phyloP scores from a whole-genome alignment of 345 rosid species.

The Capsella bursapastoris region DNA sequence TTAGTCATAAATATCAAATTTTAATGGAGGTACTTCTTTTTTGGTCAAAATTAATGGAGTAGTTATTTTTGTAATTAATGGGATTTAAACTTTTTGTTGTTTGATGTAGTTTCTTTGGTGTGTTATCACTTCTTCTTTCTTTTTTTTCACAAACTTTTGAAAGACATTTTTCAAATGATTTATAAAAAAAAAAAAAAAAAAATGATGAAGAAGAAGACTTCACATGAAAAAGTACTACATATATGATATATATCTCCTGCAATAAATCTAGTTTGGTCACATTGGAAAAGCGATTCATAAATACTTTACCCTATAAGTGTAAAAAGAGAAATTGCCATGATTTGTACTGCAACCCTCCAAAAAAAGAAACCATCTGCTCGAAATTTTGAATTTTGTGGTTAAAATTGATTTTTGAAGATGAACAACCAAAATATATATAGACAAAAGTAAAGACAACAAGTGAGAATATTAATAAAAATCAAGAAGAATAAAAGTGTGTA shows the following conservation, averaged over 20 bases:
- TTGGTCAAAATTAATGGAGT: no score
- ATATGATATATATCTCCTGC: conserved; percentile 7
- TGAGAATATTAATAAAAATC: not conserved
- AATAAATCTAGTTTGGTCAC: conserved; percentile 31
- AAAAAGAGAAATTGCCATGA: conserved; percentile 37
- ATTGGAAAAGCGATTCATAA: conserved; percentile 34
- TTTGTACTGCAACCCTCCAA: conserved; percentile 31
- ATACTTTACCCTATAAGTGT: not conserved
- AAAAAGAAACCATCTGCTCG: conserved; percentile 23
- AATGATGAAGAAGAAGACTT: not conserved
- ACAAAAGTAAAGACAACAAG: conserved; percentile 31
- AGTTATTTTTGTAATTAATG: not conserved
- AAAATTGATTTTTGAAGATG: not conserved
- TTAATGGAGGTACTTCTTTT: no score
- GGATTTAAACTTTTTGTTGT: not conserved
- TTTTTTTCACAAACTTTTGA: no score
- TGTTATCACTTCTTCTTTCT: not conserved
- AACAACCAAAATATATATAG: not conserved
- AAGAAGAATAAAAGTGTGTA: not conserved
- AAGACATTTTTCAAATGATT: not conserved
- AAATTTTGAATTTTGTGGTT: conserved; percentile 40
- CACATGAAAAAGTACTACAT: conserved; percentile 31
- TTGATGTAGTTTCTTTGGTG: not conserved
- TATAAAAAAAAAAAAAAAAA: not conserved
- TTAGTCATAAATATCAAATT: no score